phyloP scores from a whole-genome alignment of 345 rosid species.

The Brassica nigra region DNA sequence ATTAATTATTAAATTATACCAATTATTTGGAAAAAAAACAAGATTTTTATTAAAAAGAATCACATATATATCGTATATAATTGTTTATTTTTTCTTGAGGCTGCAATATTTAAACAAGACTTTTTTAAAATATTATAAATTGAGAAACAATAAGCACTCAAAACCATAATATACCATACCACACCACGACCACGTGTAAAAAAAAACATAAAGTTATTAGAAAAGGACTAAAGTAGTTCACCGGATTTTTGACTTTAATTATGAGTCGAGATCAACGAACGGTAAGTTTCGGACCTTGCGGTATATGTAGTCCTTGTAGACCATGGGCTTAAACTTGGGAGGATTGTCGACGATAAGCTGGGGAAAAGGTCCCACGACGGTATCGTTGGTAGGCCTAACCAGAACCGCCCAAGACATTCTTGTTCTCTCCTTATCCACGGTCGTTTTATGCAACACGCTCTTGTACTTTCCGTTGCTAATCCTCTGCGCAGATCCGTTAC shows the following conservation, averaged over 20 bases:
- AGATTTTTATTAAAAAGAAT: no score
- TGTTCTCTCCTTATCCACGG: background rate
- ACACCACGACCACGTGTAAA: background rate
- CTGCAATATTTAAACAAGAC: background rate
- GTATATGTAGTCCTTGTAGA: background rate
- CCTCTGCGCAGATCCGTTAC: background rate
- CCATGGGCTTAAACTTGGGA: background rate
- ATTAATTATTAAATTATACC: no score
- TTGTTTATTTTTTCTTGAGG: background rate
- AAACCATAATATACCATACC: background rate
- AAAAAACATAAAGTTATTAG: background rate
- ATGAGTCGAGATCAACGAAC: background rate
- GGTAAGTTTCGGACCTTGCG: background rate
- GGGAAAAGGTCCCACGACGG: background rate
- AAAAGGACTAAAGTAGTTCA: background rate
- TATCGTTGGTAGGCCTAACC: background rate
- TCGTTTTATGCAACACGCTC: background rate
- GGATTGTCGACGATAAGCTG: background rate
- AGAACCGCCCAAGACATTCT: slow-evolving; percentile 1
- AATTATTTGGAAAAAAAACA: no score
- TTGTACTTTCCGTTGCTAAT: background rate
- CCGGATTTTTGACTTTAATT: background rate
- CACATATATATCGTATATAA: background rate
- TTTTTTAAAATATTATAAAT: no score
- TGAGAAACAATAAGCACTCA: background rate